phyloP scores from a whole-genome alignment of 306 rosid species.

The Corylus heterophylla region DNA sequence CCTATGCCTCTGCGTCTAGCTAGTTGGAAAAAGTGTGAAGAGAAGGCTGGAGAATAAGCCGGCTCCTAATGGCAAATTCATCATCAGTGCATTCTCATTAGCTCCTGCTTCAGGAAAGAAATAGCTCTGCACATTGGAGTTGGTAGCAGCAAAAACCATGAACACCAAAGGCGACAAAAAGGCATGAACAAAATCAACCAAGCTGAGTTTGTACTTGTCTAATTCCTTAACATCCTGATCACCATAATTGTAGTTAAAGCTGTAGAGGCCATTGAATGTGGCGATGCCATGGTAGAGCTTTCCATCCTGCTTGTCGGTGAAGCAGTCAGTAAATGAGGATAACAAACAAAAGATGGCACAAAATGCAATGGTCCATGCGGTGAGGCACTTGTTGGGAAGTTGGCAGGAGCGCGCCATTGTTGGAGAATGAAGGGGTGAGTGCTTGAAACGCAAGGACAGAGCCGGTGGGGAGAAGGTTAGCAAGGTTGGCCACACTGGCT shows the following conservation, averaged over 20 bases:
- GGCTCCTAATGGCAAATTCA: conserved; percentile 37
- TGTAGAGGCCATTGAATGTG: conserved; percentile 18
- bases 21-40: conserved; percentile 47
- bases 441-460: conserved; percentile 39
- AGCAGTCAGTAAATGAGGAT: conserved; percentile 39
- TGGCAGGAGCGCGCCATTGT: conserved; percentile 39
- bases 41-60: conserved; percentile 42
- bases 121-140: conserved; percentile 43
- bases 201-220: conserved; percentile 2
- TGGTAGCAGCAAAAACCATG: conserved; percentile 43
- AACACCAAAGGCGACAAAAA: conserved; percentile 40
- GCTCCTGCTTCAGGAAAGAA: conserved; percentile 26
- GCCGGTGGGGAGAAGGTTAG: conserved; percentile 44
- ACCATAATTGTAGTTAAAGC: neutral
- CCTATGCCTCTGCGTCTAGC: conserved; percentile 48
- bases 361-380: neutral
- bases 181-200: conserved; percentile 39
- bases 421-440: conserved; percentile 44
- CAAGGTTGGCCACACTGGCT: conserved; percentile 40
- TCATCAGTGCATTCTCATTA: conserved; percentile 13
- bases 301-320: conserved; percentile 7
- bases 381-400: conserved; percentile 30
- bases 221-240: conserved; percentile 1
- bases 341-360: conserved; percentile 36
- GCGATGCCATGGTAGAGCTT: conserved; percentile 23